Conservation (phyloP, 208 protist species). For the Phytomonas serpens region DNA sequence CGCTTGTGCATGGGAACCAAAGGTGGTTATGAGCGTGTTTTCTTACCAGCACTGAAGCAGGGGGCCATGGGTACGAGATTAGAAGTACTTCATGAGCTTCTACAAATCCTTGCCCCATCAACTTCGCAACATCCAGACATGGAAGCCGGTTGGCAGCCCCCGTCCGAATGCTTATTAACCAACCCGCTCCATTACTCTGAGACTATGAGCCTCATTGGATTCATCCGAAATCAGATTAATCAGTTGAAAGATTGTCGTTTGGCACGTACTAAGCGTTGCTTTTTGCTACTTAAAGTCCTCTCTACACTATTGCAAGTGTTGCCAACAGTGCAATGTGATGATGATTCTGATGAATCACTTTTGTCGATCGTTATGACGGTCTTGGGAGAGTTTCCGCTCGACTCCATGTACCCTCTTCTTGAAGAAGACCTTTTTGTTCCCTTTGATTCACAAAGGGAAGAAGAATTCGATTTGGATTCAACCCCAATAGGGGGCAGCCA, state of each 20-base stretch:
- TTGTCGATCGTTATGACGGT: constrained; percentile 4
- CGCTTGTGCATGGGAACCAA: constrained; percentile 45
- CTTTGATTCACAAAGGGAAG: not conserved
- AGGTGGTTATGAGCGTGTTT: constrained; percentile 71
- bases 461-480: not conserved
- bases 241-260: not conserved
- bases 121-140: not conserved
- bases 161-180: not conserved
- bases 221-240: not conserved
- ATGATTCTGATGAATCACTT: constrained; percentile 3
- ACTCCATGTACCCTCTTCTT: not conserved
- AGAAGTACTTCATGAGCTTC: constrained; percentile 25
- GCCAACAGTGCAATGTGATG: constrained; percentile 1
- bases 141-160: constrained; percentile 9
- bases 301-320: not conserved
- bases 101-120: constrained; percentile 14
- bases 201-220: not conserved
- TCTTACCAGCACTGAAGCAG: constrained; percentile 27
- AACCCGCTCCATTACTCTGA: not conserved
- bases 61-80: constrained; percentile 1
- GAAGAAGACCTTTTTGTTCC: not conserved
- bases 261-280: not conserved
- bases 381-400: not conserved
- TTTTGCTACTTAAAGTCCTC: not conserved
- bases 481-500: not conserved